These are phyloP conservation scores for Lachancea dasiensis DNA, from an alignment of 805 yeast species.

Conservation along the genomic window DNA sequence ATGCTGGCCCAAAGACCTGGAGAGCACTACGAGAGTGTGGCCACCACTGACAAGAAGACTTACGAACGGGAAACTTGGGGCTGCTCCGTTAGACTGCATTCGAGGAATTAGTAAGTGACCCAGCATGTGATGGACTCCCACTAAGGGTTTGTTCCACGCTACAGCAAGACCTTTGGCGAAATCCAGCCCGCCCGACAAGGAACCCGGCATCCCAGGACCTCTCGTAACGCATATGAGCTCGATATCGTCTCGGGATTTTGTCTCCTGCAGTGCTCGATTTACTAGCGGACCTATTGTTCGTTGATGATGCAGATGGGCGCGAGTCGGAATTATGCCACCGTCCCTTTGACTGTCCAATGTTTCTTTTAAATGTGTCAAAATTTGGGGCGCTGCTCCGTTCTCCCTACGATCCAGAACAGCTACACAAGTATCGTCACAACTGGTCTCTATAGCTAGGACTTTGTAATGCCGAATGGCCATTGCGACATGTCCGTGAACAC, in stretches of 20 bases:
- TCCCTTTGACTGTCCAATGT: conserved; percentile 59
- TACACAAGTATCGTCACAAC: conserved; percentile 94
- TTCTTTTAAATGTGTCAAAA: conserved; percentile 49
- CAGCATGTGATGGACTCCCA: conserved; percentile 95
- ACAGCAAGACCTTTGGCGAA: conserved; percentile 78
- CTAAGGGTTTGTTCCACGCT: conserved; percentile 69
- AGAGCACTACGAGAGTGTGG: conserved; percentile 80
- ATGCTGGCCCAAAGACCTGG: conserved; percentile 57
- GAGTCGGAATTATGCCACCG: conserved; percentile 88
- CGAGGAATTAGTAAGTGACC: conserved; percentile 79
- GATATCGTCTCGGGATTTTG: conserved; percentile 32
- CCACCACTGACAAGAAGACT: conserved; percentile 88
- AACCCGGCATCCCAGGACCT: conserved; percentile 96
- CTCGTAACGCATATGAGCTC: conserved; percentile 84
- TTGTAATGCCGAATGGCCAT: conserved; percentile 43
- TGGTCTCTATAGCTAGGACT: conserved; percentile 83
- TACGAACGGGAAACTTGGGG: conserved; percentile 59
- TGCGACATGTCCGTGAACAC: background rate
- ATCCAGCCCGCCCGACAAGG: conserved; percentile 74
- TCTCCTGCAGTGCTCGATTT: conserved; percentile 33
- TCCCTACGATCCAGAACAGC: conserved; percentile 55
- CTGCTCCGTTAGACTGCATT: conserved; percentile 36
- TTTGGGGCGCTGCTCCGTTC: conserved; percentile 17
- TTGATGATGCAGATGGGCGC: conserved; percentile 79
- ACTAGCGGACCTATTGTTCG: conserved; percentile 47